Percentiles rank a stretch among this genome's conserved stretches.
Conservation (phyloP, 2,329 filamentous ascomycete species). For the Nothophoma quercina region DNA sequence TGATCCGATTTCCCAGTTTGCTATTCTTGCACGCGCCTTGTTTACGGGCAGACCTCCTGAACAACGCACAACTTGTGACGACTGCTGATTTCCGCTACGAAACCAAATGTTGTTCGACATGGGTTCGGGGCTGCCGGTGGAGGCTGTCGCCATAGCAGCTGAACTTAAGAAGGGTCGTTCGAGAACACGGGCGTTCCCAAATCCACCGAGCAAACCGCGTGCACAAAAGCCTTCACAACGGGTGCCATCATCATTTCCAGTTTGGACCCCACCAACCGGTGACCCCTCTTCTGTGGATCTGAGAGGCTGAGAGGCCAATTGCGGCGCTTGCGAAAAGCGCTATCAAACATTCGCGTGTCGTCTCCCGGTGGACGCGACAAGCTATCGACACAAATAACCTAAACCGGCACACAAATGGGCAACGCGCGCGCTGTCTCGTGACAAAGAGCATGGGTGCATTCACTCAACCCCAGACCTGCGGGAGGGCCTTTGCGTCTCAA, state of each 20-base stretch:
- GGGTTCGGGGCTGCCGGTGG: slow-evolving; percentile 36
- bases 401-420: slow-evolving; percentile 24
- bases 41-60: slow-evolving; percentile 17
- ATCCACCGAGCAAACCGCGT: slow-evolving; percentile 27
- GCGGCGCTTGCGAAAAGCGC: slow-evolving; percentile 39
- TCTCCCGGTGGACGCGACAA: slow-evolving; percentile 45
- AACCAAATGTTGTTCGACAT: slow-evolving; percentile 24
- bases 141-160: slow-evolving; percentile 38
- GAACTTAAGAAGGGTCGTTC: slow-evolving; percentile 35
- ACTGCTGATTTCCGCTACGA: slow-evolving; percentile 6
- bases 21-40: slow-evolving; percentile 17
- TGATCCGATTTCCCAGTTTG: slow-evolving; percentile 32
- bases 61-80: slow-evolving; percentile 15
- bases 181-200: slow-evolving; percentile 38
- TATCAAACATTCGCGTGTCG: slow-evolving; percentile 36
- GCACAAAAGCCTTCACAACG: slow-evolving; percentile 47
- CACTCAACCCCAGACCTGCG: slow-evolving; percentile 39
- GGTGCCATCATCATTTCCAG: slow-evolving; percentile 22
- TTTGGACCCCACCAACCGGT: slow-evolving; percentile 46
- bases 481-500: slow-evolving; percentile 38
- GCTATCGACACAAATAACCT: slow-evolving; percentile 43
- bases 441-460: slow-evolving; percentile 27
- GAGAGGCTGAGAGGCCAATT: slow-evolving; percentile 41
- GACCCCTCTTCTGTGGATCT: slow-evolving; percentile 45
- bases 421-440: slow-evolving; percentile 44